phyloP scores from a whole-genome alignment of 306 rosid genomes.

The Coriaria nepalensis region DNA sequence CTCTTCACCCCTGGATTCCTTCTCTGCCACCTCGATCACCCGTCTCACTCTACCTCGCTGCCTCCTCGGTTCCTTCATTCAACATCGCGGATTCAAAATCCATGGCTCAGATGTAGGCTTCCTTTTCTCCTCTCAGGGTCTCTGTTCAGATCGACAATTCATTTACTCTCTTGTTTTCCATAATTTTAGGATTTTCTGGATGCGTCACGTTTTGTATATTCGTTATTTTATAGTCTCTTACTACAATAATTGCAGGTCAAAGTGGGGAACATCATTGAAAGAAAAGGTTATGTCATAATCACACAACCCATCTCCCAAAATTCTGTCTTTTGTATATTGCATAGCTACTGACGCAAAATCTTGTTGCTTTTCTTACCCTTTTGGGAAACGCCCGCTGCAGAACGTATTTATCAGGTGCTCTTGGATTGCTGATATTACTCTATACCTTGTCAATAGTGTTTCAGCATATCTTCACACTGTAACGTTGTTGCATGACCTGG shows the following conservation, averaged over 20 bases:
- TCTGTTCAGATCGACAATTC: not conserved
- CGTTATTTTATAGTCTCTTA: no score
- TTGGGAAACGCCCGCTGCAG: slow-evolving; percentile 33
- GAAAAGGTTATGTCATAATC: slow-evolving; percentile 45
- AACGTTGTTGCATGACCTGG: not conserved
- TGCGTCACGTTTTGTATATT: slow-evolving; percentile 5
- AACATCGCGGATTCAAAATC: slow-evolving; percentile 45
- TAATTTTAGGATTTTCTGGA: not conserved
- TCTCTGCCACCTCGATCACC: slow-evolving; percentile 11
- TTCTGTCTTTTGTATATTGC: no score
- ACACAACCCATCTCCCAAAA: not conserved
- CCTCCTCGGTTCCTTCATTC: slow-evolving; percentile 28
- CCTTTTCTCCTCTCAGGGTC: not conserved
- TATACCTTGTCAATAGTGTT: not conserved
- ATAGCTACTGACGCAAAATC: slow-evolving; percentile 13
- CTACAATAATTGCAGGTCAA: slow-evolving; percentile 60
- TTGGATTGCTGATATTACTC: not conserved
- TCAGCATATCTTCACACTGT: no score
- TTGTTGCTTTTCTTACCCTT: slow-evolving; percentile 12
- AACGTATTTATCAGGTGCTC: slow-evolving; percentile 80
- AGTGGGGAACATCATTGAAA: slow-evolving; percentile 64
- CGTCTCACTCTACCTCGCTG: not conserved
- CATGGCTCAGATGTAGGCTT: slow-evolving; percentile 57
- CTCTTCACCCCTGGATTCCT: slow-evolving; percentile 20
- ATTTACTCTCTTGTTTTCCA: not conserved